phyloP scores from a whole-genome alignment of 1,139 yeast genomes.

The Taphrina deformans region DNA sequence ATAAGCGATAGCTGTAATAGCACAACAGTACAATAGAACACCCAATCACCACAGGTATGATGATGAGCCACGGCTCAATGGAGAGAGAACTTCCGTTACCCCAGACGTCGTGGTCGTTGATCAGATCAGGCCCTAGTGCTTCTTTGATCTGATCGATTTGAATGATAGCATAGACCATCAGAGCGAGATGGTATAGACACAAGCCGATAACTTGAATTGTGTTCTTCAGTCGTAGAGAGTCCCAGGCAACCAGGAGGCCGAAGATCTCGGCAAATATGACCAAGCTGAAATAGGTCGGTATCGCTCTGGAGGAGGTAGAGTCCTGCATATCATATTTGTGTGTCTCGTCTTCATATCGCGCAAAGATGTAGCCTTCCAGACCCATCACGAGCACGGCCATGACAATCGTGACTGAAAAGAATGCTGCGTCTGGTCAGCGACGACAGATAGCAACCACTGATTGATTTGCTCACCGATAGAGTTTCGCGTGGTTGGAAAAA shows the following conservation, averaged over 20 bases:
- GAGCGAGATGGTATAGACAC: slow-evolving; percentile 52
- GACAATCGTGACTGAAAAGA: slow-evolving; percentile 40
- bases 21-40: slow-evolving; percentile 48
- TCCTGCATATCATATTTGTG: slow-evolving; percentile 36
- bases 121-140: slow-evolving; percentile 3
- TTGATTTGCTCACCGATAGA: not conserved
- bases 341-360: slow-evolving; percentile 41
- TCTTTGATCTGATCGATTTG: slow-evolving; percentile 52
- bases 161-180: slow-evolving; percentile 56
- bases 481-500: slow-evolving; percentile 47
- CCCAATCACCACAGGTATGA: slow-evolving; percentile 53
- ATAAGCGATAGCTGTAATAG: slow-evolving; percentile 46
- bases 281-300: slow-evolving; percentile 49
- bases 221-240: slow-evolving; percentile 52
- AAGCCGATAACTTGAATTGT: slow-evolving; percentile 49
- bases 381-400: slow-evolving; percentile 43
- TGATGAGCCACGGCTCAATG: slow-evolving; percentile 49
- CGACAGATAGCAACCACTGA: no score
- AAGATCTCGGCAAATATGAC: slow-evolving; percentile 52
- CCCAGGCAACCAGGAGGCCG: slow-evolving; percentile 50
- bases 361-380: slow-evolving; percentile 43
- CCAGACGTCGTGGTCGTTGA: not conserved
- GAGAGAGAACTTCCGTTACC: slow-evolving; percentile 37
- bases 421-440: slow-evolving; percentile 21
- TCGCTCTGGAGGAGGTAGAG: slow-evolving; percentile 42